Conservation (phyloP, 2,329 filamentous ascomycete species). For the Tolypocladium tundrense region DNA sequence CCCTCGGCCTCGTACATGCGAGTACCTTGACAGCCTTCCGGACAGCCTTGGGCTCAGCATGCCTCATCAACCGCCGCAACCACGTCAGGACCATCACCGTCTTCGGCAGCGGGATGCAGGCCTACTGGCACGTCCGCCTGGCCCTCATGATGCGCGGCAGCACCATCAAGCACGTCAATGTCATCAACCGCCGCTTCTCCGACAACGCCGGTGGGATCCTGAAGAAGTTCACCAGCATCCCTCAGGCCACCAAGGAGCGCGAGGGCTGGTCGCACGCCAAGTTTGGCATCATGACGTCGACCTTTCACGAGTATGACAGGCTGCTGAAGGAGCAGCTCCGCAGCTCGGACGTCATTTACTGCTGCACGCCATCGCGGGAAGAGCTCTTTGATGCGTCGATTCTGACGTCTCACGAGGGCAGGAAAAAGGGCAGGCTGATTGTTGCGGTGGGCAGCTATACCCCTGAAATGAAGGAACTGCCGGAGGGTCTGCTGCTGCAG, state of each 20-base stretch:
- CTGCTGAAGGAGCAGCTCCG: constrained; percentile 62
- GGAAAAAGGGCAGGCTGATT: constrained; percentile 61
- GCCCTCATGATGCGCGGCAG: constrained; percentile 61
- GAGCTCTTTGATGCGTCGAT: constrained; percentile 67
- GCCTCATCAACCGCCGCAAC: constrained; percentile 53
- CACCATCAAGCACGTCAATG: constrained; percentile 69
- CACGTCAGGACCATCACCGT: constrained; percentile 67
- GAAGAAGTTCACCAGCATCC: constrained; percentile 34
- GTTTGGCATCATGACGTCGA: constrained; percentile 58
- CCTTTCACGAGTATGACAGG: constrained; percentile 57
- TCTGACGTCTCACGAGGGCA: constrained; percentile 60
- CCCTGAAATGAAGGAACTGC: constrained; percentile 71
- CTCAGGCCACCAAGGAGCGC: constrained; percentile 31
- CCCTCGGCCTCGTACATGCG: constrained; percentile 61
- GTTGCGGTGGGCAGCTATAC: constrained; percentile 62
- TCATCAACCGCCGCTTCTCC: constrained; percentile 67
- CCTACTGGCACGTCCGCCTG: constrained; percentile 88
- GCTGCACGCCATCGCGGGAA: constrained; percentile 67
- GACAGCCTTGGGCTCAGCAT: constrained; percentile 62
- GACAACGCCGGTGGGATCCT: constrained; percentile 44
- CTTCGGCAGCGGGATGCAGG: constrained; percentile 82
- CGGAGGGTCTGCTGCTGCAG: constrained; percentile 62
- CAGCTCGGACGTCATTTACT: constrained; percentile 73
- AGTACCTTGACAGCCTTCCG: constrained; percentile 70
- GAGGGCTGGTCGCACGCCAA: constrained; percentile 57